A percentile compares a stretch with the other conserved stretches of the same genome.
These are phyloP conservation scores for Phytophthora crassamura DNA, from an alignment of 352 stramenopile species.

Conservation along the genomic window DNA sequence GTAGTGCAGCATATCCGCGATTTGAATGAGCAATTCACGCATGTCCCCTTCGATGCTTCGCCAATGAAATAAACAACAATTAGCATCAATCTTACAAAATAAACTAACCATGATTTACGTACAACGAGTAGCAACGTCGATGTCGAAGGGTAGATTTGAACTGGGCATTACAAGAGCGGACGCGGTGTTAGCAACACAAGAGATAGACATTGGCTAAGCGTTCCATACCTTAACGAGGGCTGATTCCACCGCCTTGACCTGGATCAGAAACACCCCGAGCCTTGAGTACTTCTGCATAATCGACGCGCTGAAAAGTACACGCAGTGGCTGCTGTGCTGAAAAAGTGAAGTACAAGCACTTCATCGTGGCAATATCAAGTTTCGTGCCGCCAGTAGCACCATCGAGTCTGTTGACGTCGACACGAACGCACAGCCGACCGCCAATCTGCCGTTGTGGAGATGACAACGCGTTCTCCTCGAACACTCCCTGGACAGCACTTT, in stretches of 20 bases:
- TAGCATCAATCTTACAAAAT: neutral
- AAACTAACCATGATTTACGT: slow-evolving; percentile 18
- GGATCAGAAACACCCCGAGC: slow-evolving; percentile 60
- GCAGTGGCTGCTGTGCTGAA: slow-evolving; percentile 50
- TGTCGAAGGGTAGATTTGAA: slow-evolving; percentile 70
- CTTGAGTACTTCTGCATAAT: slow-evolving; percentile 72
- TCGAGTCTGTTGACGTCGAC: slow-evolving; percentile 62
- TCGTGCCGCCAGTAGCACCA: slow-evolving; percentile 31
- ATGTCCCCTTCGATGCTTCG: slow-evolving; percentile 54
- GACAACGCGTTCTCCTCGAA: slow-evolving; percentile 54
- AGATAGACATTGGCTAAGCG: slow-evolving; percentile 5
- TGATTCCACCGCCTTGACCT: slow-evolving; percentile 71
- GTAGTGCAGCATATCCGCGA: slow-evolving; percentile 83
- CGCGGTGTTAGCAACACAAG: neutral
- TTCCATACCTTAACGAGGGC: slow-evolving; percentile 57
- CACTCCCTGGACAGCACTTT: slow-evolving; percentile 61
- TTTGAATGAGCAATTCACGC: slow-evolving; percentile 49
- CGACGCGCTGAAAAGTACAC: slow-evolving; percentile 64
- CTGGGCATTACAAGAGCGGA: slow-evolving; percentile 25
- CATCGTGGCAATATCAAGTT: slow-evolving; percentile 64
- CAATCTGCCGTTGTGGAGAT: slow-evolving; percentile 42
- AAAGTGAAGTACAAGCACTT: slow-evolving; percentile 72
- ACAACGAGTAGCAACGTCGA: slow-evolving; percentile 55
- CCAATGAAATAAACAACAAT: slow-evolving; percentile 1
- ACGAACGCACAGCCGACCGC: slow-evolving; percentile 52